phyloP scores from a whole-genome alignment of 371 early-diverging fungal genomes.

The Smittium mucronatum region DNA sequence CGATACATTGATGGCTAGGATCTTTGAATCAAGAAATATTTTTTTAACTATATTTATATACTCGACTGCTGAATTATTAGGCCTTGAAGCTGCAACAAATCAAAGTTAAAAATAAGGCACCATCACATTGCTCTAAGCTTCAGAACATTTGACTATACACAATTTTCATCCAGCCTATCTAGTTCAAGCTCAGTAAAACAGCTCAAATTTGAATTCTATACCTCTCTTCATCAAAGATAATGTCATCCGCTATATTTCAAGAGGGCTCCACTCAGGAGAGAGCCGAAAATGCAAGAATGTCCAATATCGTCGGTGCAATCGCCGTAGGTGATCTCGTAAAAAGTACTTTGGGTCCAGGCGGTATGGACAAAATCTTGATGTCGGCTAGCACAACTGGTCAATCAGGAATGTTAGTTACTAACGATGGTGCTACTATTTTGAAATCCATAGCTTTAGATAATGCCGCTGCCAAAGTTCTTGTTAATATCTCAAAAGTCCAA shows the following conservation, averaged over 20 bases:
- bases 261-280: constrained; percentile 90
- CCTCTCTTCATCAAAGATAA: constrained; percentile 9
- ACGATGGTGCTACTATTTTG: constrained; percentile 99
- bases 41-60: too few species aligned
- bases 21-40: too few species aligned
- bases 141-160: too few species aligned
- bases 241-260: constrained; percentile 50
- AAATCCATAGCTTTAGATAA: constrained; percentile 97
- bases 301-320: constrained; percentile 82
- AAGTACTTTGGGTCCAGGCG: constrained; percentile 75
- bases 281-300: constrained; percentile 95
- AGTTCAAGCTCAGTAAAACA: too few species aligned
- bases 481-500: constrained; percentile 93
- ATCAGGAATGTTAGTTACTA: constrained; percentile 87
- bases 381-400: constrained; percentile 46
- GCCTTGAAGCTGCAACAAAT: too few species aligned
- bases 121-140: too few species aligned
- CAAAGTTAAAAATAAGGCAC: too few species aligned
- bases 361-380: constrained; percentile 95
- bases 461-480: constrained; percentile 96
- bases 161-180: too few species aligned
- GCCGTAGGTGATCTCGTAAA: constrained; percentile 97
- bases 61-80: too few species aligned
- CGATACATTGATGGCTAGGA: too few species aligned
- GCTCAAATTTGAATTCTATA: neutral